Percentiles rank a stretch among this genome's conserved stretches.
Evolutionary conservation across 768 basidiomycete genomes (phyloP).

Genomic region (Cystobasidiopsis lactophilus): DNA sequence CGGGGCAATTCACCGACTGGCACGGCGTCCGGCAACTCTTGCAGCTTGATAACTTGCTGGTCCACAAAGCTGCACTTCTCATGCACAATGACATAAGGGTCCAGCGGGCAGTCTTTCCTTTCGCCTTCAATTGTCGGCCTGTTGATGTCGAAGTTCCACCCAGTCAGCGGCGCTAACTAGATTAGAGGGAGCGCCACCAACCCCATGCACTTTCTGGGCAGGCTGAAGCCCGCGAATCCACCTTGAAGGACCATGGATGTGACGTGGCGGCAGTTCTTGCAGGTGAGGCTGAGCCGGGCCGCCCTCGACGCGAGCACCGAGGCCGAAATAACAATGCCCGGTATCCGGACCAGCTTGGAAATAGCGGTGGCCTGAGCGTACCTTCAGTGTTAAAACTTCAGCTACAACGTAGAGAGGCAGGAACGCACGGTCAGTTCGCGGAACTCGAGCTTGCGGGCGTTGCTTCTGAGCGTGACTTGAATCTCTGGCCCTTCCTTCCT

Average conservation of each 20-base stretch:
- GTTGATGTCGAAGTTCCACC: background rate
- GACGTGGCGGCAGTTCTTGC: conserved; percentile 63
- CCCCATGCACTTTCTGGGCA: conserved; percentile 74
- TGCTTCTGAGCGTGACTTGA: conserved; percentile 72
- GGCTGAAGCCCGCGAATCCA: conserved; percentile 25
- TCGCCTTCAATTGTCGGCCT: conserved; percentile 48
- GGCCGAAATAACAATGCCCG: conserved; percentile 94
- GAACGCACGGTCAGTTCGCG: conserved; percentile 55
- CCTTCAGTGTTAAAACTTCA: background rate
- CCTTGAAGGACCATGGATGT: conserved; percentile 40
- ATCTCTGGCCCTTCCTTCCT: conserved; percentile 38
- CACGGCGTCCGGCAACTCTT: conserved; percentile 98
- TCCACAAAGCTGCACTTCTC: conserved; percentile 85
- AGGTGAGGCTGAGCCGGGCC: conserved; percentile 75
- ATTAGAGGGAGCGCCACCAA: conserved; percentile 16
- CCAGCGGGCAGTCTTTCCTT: conserved; percentile 81
- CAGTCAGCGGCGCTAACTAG: conserved; percentile 3
- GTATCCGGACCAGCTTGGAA: conserved; percentile 86
- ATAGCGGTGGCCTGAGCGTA: conserved; percentile 46
- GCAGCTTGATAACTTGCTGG: conserved; percentile 85
- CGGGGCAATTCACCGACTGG: conserved; percentile 93
- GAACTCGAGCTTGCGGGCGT: conserved; percentile 78
- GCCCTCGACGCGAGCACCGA: conserved; percentile 82
- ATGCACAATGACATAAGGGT: conserved; percentile 88
- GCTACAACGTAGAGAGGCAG: background rate